Conservation (phyloP, 2,329 filamentous ascomycete genomes). For the Hortaea sp. region DNA sequence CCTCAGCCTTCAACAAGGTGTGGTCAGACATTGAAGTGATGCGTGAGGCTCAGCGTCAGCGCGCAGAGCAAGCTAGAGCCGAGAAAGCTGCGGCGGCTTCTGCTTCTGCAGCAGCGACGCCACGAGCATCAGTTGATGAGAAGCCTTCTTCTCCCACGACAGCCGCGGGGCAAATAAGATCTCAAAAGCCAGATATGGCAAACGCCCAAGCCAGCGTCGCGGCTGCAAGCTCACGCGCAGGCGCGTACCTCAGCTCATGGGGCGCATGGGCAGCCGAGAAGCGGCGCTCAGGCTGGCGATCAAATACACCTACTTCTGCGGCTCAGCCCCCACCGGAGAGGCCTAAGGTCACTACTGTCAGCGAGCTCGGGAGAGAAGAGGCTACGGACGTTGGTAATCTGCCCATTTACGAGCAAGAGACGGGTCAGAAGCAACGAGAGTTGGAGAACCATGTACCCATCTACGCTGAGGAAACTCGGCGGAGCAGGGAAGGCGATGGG, state of each 20-base stretch:
- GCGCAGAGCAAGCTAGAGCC: constrained; percentile 46
- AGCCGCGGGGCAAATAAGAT: constrained; percentile 6
- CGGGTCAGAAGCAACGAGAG: no score
- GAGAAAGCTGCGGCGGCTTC: constrained; percentile 16
- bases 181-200: constrained; percentile 37
- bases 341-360: constrained; percentile 3
- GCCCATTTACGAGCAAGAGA: no score
- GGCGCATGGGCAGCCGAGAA: constrained; percentile 63
- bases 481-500: no score
- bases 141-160: constrained; percentile 4
- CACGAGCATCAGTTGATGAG: constrained; percentile 3
- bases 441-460: not conserved
- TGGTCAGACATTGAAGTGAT: constrained; percentile 84
- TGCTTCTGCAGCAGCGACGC: not conserved
- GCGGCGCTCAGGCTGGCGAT: constrained; percentile 44
- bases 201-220: constrained; percentile 46
- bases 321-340: not conserved
- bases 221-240: constrained; percentile 46
- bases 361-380: constrained; percentile 2
- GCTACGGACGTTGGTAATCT: no score
- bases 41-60: constrained; percentile 61
- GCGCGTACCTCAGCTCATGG: constrained; percentile 55
- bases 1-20: constrained; percentile 73
- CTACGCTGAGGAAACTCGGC: no score
- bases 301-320: not conserved